Percentiles rank a stretch among this genome's conserved stretches.
Evolutionary conservation across 2,329 filamentous ascomycete genomes (phyloP).

Genomic region (Bipolaris cookei): DNA sequence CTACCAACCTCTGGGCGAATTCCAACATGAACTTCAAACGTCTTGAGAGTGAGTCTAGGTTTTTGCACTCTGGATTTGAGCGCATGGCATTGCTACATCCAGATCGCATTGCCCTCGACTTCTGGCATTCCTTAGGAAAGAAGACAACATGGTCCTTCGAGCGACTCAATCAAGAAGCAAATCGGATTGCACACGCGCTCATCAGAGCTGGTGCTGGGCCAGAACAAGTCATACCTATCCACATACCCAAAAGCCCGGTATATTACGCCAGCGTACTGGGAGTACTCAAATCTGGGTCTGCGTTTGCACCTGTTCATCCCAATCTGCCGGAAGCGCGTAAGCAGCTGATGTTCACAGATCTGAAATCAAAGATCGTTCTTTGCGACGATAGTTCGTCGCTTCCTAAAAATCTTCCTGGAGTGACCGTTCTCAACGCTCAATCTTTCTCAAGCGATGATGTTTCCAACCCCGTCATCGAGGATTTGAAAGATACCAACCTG

Average conservation of each 20-base stretch:
- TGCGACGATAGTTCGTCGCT: constrained; percentile 10
- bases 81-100: constrained; percentile 39
- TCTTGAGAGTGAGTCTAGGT: constrained; percentile 10
- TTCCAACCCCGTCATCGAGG: constrained; percentile 35
- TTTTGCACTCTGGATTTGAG: constrained; percentile 52
- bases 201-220: constrained; percentile 26
- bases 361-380: constrained; percentile 41
- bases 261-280: constrained; percentile 50
- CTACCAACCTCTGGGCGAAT: constrained; percentile 28
- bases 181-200: constrained; percentile 43
- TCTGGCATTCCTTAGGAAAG: constrained; percentile 40
- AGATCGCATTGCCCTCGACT: constrained; percentile 48
- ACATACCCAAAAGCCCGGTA: constrained; percentile 42
- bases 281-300: constrained; percentile 50
- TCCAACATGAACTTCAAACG: constrained; percentile 30
- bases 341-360: constrained; percentile 44
- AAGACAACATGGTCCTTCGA: constrained; percentile 45
- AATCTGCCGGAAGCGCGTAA: constrained; percentile 46
- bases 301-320: constrained; percentile 48
- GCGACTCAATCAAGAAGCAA: constrained; percentile 39
- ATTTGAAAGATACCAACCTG: constrained; percentile 37
- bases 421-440: constrained; percentile 27
- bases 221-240: constrained; percentile 47
- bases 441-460: constrained; percentile 13
- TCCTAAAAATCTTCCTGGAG: not conserved